Conservation (phyloP, 768 basidiomycete genomes). For the Mycena indigotica region DNA sequence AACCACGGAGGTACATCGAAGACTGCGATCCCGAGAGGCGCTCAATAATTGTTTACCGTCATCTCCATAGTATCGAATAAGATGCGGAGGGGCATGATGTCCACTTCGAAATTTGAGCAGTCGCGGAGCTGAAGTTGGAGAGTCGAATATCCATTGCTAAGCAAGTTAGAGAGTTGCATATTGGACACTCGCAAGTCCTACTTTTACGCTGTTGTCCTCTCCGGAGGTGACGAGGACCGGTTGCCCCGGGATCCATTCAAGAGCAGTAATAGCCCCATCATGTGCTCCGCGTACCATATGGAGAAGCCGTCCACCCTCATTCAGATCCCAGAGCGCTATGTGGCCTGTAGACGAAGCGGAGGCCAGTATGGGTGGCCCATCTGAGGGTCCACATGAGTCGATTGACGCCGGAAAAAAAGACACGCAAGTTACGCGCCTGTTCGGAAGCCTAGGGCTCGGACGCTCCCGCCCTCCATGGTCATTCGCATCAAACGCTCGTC, state of each 20-base stretch:
- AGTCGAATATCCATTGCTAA: conserved; percentile 98
- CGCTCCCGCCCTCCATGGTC: conserved; percentile 85
- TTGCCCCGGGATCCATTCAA: conserved; percentile 94
- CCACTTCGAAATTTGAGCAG: conserved; percentile 91
- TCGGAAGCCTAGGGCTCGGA: conserved; percentile 80
- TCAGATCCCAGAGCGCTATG: conserved; percentile 92
- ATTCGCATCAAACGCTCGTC: conserved; percentile 89
- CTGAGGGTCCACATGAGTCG: conserved; percentile 75
- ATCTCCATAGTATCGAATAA: conserved; percentile 94
- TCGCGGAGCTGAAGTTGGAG: conserved; percentile 81
- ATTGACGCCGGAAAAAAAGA: background rate
- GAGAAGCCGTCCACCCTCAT: conserved; percentile 75
- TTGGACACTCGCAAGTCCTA: conserved; percentile 29
- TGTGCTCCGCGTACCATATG: conserved; percentile 90
- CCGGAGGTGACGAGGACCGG: conserved; percentile 88
- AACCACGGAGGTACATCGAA: conserved; percentile 90
- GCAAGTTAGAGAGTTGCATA: background rate
- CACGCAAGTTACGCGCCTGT: conserved; percentile 54
- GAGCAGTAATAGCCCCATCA: conserved; percentile 75
- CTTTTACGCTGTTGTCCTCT: conserved; percentile 95
- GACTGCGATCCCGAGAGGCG: conserved; percentile 83
- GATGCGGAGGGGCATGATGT: conserved; percentile 86
- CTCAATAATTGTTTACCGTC: conserved; percentile 95
- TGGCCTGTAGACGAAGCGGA: conserved; percentile 86
- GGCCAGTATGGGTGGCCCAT: conserved; percentile 86